phyloP scores from a whole-genome alignment of 2,329 filamentous ascomycete species.

The Sphaerulina musiva region DNA sequence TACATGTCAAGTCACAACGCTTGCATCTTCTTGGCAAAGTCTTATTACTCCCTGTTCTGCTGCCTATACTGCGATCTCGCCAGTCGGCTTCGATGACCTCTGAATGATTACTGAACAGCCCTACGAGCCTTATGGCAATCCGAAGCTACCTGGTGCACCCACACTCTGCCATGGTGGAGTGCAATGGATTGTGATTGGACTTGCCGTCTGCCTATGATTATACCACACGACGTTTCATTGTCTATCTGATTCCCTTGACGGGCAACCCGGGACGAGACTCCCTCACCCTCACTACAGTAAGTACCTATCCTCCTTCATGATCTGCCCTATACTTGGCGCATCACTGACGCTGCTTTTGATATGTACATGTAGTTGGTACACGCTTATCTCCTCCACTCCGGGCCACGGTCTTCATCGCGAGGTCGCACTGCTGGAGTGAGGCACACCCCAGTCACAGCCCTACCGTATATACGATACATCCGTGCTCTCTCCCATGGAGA shows the following conservation, averaged over 20 bases:
- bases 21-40: conserved; percentile 16
- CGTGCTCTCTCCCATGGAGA: neutral
- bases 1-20: neutral
- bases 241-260: neutral
- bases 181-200: neutral
- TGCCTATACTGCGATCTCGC: neutral
- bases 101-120: conserved; percentile 19
- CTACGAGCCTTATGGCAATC: conserved; percentile 17
- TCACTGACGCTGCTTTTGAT: no score
- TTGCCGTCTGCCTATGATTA: no score
- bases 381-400: conserved; percentile 1
- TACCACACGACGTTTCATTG: no score
- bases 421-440: neutral
- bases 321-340: neutral
- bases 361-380: neutral
- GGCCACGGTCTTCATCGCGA: conserved; percentile 8
- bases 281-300: neutral
- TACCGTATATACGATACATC: neutral
- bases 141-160: neutral
- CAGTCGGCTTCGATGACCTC: conserved; percentile 18
- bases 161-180: neutral
- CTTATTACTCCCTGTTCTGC: conserved; percentile 5
- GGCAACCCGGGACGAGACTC: neutral
- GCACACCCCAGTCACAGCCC: neutral
- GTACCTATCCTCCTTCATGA: neutral